Conservation (phyloP, 352 stramenopile species). For the Pythium brassicae region DNA sequence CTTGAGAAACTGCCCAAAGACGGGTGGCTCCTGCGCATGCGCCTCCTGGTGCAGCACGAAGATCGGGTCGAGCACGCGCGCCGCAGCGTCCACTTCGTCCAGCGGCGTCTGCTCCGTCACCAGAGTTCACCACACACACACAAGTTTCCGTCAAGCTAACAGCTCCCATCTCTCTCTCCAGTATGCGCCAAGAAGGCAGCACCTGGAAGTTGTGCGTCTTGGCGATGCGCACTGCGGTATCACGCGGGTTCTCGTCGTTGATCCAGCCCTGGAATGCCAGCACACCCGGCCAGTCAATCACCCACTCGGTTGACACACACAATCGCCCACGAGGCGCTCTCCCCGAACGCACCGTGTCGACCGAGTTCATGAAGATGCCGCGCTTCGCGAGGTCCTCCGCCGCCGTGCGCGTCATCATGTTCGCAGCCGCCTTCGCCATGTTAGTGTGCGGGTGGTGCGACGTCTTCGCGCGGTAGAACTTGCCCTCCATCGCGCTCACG, state of each 20-base stretch:
- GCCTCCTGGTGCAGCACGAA: conserved; percentile 69
- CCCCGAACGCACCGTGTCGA: conserved; percentile 80
- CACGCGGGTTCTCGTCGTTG: conserved; percentile 95
- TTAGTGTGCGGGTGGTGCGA: conserved; percentile 95
- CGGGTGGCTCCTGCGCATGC: conserved; percentile 24
- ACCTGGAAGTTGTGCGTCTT: conserved; percentile 91
- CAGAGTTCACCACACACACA: neutral
- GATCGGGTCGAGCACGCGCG: conserved; percentile 92
- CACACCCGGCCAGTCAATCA: neutral
- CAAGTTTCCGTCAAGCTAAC: neutral
- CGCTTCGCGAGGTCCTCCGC: conserved; percentile 86
- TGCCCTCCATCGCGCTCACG: conserved; percentile 95
- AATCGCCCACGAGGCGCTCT: too few relatives aligned
- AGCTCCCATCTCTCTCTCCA: neutral
- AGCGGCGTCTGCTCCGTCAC: conserved; percentile 80
- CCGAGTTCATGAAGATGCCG: conserved; percentile 93
- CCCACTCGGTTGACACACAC: neutral
- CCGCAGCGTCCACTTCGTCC: conserved; percentile 93
- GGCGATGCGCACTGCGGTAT: conserved; percentile 87
- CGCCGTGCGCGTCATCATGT: conserved; percentile 94
- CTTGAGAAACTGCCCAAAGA: conserved; percentile 73
- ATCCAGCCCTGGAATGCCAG: conserved; percentile 83
- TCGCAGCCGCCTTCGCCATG: conserved; percentile 95
- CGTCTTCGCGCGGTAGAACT: conserved; percentile 95
- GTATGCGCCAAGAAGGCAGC: neutral